Evolutionary conservation across 2,329 filamentous ascomycete genomes (phyloP), one percentile per base, ranked within the genome.

Genomic region (Microcyclospora tardicrescens): DNA sequence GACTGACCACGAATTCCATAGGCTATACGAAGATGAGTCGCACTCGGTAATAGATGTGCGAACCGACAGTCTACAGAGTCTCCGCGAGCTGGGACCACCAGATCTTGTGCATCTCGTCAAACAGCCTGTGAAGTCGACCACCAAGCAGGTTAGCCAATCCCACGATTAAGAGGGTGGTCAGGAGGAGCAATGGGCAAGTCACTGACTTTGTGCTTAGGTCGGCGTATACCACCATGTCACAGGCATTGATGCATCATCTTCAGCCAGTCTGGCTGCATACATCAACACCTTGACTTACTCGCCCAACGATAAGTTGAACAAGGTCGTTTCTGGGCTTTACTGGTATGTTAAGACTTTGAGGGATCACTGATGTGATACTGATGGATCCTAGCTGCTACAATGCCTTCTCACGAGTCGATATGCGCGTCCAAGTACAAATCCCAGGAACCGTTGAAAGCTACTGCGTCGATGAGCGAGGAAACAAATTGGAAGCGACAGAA

Each of bases 221-320:
- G 91, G 91, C 43, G 80, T 95, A 40, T 98, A 98, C 60, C 91
- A 98, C 62, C 91, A 98, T 77, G 87, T 95, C 52, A 94, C 86
- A 30, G 91, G 91, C 44, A 80, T 95, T 57, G 91, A 98, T 65
- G 91, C 91, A 35, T 98, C 91, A 2, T 96, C 91, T 6, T 96
- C 91, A 9, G 91, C 91, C 42, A 96, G 89, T 64, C 68, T 98
- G 43, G 91, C 91, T 31, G 91, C 91, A 51, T 98, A 98, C 64
- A 93, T 98, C 65, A 98, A 96, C 63, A 96, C 89, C 30, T 72
- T 98, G 43, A 95, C 87, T 34, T 93, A 95, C 64, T 81, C 81
- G 47, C 83, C 89, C 38, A 77, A 81, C 47, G 83, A 89, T 49
- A 85, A 84, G 58, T 71, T 81, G 43, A 76, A 83, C 57, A 96